Percentiles rank a stretch among this genome's conserved stretches.
These are phyloP conservation scores for Solanum sejunctum DNA, from an alignment of 257 asterid genomes.

Conservation along the genomic window DNA sequence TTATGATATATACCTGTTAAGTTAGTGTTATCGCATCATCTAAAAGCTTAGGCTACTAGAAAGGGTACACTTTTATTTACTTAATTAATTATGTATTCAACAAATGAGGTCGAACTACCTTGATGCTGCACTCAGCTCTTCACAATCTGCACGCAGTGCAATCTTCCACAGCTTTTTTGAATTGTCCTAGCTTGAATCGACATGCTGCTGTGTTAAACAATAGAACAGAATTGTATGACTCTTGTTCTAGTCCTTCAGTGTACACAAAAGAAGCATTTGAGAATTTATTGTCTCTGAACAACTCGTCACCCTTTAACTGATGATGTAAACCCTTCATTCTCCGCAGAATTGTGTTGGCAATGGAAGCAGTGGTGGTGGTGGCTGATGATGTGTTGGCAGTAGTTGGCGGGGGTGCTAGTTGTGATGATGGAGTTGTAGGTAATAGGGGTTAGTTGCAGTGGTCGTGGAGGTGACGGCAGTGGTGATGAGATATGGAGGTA, in stretches of 20 bases:
- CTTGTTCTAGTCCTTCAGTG: conserved; percentile 41
- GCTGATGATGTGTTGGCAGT: no score
- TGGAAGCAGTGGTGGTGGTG: background rate
- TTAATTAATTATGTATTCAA: background rate
- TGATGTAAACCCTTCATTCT: conserved; percentile 22
- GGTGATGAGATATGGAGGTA: background rate
- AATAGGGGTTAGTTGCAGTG: background rate
- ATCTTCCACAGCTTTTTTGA: conserved; percentile 36
- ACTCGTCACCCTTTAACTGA: conserved; percentile 41
- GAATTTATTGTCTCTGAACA: conserved; percentile 26
- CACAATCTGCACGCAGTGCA: conserved; percentile 29
- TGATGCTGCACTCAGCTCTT: conserved; percentile 38
- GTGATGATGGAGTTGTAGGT: background rate
- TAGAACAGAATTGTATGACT: conserved; percentile 32
- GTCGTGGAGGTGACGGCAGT: background rate
- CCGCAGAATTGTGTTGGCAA: conserved; percentile 5
- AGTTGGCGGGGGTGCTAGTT: background rate
- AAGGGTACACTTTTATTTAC: background rate
- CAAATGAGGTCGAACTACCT: conserved; percentile 16
- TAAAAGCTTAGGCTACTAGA: background rate
- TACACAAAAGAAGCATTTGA: conserved; percentile 35
- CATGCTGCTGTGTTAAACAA: conserved; percentile 48
- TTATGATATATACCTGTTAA: background rate
- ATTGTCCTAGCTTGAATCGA: conserved; percentile 32
- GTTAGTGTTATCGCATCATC: background rate